Evolutionary conservation across 495 filamentous ascomycete species (phyloP).

Genomic region (Alectoria sarmentosa): DNA sequence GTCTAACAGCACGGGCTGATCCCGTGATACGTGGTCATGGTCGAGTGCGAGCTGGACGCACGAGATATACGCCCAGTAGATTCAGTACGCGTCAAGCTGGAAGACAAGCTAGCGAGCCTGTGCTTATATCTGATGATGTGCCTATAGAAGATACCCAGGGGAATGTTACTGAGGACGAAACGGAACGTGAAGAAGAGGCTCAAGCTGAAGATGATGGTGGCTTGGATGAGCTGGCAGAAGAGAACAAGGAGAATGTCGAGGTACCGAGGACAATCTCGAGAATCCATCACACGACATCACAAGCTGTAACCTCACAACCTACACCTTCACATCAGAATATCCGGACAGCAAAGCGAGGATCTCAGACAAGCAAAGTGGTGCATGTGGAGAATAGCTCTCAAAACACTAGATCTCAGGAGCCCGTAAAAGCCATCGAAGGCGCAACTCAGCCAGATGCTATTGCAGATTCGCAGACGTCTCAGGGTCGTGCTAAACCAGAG

Average conservation of each 20-base stretch:
- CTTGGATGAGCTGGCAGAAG: slow-evolving; percentile 34
- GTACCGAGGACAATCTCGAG: slow-evolving; percentile 31
- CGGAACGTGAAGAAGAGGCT: slow-evolving; percentile 43
- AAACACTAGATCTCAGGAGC: slow-evolving; percentile 9
- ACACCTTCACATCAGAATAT: slow-evolving; percentile 21
- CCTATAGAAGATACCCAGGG: slow-evolving; percentile 17
- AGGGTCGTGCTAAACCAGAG: slow-evolving; percentile 17
- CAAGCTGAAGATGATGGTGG: slow-evolving; percentile 30
- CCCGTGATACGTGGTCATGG: slow-evolving; percentile 16
- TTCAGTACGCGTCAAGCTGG: slow-evolving; percentile 3
- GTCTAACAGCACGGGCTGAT: slow-evolving; percentile 34
- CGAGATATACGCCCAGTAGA: slow-evolving; percentile 5
- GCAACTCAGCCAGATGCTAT: slow-evolving; percentile 31
- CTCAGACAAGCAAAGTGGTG: neutral
- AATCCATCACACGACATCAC: slow-evolving; percentile 38
- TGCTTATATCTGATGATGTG: slow-evolving; percentile 24
- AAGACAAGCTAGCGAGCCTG: slow-evolving; percentile 13
- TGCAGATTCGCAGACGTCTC: slow-evolving; percentile 45
- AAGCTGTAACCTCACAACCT: slow-evolving; percentile 34
- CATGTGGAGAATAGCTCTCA: slow-evolving; percentile 9
- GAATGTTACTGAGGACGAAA: slow-evolving; percentile 44
- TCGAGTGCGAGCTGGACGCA: slow-evolving; percentile 12
- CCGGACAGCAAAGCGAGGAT: slow-evolving; percentile 5
- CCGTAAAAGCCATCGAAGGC: slow-evolving; percentile 16
- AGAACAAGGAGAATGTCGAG: slow-evolving; percentile 45